phyloP scores from a whole-genome alignment of 2,329 filamentous ascomycete species.

The Fonsecaea nubica region DNA sequence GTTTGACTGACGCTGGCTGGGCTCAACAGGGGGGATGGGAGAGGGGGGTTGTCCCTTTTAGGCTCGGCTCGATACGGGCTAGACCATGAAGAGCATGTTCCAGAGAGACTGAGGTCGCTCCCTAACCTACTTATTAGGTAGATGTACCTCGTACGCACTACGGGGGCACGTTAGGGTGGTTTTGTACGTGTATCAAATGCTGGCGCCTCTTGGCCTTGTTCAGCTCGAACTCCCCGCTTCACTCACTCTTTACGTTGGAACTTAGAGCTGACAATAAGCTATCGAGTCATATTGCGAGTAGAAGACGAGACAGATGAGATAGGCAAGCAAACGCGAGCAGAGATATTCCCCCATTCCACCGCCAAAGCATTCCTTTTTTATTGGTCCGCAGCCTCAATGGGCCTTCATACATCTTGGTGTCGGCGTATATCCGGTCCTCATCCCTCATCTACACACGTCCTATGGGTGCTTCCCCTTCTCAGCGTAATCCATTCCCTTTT shows the following conservation, averaged over 20 bases:
- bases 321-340: neutral
- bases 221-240: neutral
- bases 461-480: neutral
- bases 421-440: neutral
- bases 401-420: neutral
- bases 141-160: too few species aligned
- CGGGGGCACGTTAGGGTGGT: too few species aligned
- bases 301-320: neutral
- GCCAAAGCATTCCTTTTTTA: neutral
- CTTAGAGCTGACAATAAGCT: too few species aligned
- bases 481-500: neutral
- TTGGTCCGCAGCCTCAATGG: neutral
- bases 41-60: neutral
- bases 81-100: conserved; percentile 6
- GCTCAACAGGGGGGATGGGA: neutral
- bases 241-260: neutral
- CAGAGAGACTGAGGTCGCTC: neutral
- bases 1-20: neutral
- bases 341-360: neutral
- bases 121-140: too few species aligned
- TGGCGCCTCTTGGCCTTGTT: neutral
- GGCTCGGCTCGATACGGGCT: neutral
- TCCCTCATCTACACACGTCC: neutral
- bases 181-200: conserved; percentile 1
- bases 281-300: too few species aligned